Base-by-base conservation (phyloP, 164 flowering plant genomes). In the Vitis cinerea region DNA sequence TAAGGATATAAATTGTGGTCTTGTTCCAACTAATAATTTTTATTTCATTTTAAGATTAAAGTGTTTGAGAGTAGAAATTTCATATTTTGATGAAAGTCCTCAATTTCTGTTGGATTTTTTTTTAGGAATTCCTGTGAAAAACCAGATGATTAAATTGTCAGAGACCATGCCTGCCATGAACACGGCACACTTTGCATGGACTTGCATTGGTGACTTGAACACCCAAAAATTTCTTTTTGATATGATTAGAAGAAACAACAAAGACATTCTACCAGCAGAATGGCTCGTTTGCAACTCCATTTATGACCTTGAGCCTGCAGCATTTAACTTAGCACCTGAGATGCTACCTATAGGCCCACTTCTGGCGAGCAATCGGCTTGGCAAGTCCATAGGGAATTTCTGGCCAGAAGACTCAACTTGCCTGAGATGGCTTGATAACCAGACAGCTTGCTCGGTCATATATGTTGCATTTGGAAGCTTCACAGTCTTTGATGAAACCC, bases 401-500 rank as follows among this genome's bases (percentile, higher is more conserved):
- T 78, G 75, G 82, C 50, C 81, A 1, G 82, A 83, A 56, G 87
- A 84, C 71, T 57, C 73, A 61, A 71, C 77, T 53, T 86, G 88
- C 52, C 57, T 84, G 9, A 37, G 73, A 2, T 85, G 89, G 89
- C 80, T 87, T 3, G 78, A 85, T 54, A 65, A 61, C 15, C 82
- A 84, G 31, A 63, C 73, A 4, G 29, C 68, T 0, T 2, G 61
- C 1, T 85, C 90, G 1, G 90, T 88, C 31, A 50, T 86, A 1
- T 87, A 87, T 61, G 79, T 83, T 50, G 79, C 87, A 51, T 86
- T 86, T 60, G 89, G 91, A 0, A 88, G 88, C 78, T 27, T 70
- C 52, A 69, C 82, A 11, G 50, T 67, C 31, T 63, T 83, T 12
- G 71, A 72, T 11, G 67, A 61, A 27, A 30, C 30, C 27, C 88